Evolutionary conservation across 164 flowering plant genomes (phyloP).

Genomic region (Kalanchoe fedtschenkoi): DNA sequence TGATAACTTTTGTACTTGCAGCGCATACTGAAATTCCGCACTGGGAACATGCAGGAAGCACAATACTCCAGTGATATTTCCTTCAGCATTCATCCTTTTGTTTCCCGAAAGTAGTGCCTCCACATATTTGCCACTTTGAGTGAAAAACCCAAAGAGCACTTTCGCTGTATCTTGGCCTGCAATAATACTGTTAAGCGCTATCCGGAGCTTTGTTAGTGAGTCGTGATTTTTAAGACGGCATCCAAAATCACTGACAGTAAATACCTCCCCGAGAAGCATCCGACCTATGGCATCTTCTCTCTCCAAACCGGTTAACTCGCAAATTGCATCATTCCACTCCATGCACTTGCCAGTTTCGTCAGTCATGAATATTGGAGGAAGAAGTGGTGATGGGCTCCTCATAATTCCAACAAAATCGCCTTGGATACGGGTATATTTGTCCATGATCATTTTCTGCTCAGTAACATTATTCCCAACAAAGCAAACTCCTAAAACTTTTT

Average conservation of each 20-base stretch:
- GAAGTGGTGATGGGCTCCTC: slow-evolving; percentile 45
- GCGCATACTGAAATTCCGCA: slow-evolving; percentile 63
- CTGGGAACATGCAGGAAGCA: slow-evolving; percentile 72
- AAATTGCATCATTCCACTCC: slow-evolving; percentile 79
- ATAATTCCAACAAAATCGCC: slow-evolving; percentile 63
- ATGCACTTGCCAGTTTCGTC: slow-evolving; percentile 50
- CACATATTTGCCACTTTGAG: slow-evolving; percentile 34
- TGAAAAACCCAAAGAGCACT: slow-evolving; percentile 49
- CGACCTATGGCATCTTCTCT: slow-evolving; percentile 41
- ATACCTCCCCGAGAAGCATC: slow-evolving; percentile 70
- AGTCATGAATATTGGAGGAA: slow-evolving; percentile 73
- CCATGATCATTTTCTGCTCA: slow-evolving; percentile 43
- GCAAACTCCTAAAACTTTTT: slow-evolving; percentile 53
- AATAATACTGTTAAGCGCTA: slow-evolving; percentile 39
- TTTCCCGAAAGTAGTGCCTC: slow-evolving; percentile 59
- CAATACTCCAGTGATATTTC: slow-evolving; percentile 44
- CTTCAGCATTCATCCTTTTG: slow-evolving; percentile 40
- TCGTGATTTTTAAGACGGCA: slow-evolving; percentile 62
- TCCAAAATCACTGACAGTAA: slow-evolving; percentile 37
- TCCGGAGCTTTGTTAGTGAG: slow-evolving; percentile 48
- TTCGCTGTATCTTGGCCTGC: slow-evolving; percentile 48
- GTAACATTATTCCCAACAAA: slow-evolving; percentile 77
- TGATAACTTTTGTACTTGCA: slow-evolving; percentile 50
- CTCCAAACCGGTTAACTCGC: slow-evolving; percentile 48
- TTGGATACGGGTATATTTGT: slow-evolving; percentile 54